phyloP scores from a whole-genome alignment of 1,139 yeast genomes.

The Taphrina flavorubra region DNA sequence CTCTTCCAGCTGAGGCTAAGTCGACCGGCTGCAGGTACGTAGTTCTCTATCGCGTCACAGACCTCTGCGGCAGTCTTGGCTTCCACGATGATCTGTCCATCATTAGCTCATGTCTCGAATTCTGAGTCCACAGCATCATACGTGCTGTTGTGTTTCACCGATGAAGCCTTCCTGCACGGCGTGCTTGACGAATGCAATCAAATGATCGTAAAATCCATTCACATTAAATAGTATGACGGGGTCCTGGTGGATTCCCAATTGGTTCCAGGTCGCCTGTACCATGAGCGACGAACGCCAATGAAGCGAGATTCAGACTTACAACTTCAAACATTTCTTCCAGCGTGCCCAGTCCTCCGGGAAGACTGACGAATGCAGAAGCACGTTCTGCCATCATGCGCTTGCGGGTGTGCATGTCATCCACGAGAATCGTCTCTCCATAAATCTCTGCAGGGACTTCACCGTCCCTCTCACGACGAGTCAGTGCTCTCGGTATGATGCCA shows the following conservation, averaged over 20 bases:
- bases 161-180: constrained; percentile 67
- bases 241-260: constrained; percentile 79
- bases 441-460: constrained; percentile 63
- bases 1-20: constrained; percentile 70
- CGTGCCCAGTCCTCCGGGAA: constrained; percentile 94
- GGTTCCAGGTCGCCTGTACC: constrained; percentile 76
- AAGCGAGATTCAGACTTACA: too few species aligned
- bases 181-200: constrained; percentile 60
- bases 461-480: constrained; percentile 72
- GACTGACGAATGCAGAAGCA: constrained; percentile 84
- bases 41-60: constrained; percentile 64
- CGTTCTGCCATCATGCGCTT: constrained; percentile 85
- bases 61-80: constrained; percentile 67
- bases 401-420: constrained; percentile 88
- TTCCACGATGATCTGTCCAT: constrained; percentile 59
- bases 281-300: background rate
- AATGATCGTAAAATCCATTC: constrained; percentile 77
- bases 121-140: background rate
- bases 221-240: constrained; percentile 80
- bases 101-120: background rate
- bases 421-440: constrained; percentile 81
- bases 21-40: constrained; percentile 73
- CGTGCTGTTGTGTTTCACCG: constrained; percentile 67
- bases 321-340: constrained; percentile 72
- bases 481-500: constrained; percentile 84